phyloP scores from a whole-genome alignment of 2,329 filamentous ascomycete genomes.

The Alternaria angustiovoidea region DNA sequence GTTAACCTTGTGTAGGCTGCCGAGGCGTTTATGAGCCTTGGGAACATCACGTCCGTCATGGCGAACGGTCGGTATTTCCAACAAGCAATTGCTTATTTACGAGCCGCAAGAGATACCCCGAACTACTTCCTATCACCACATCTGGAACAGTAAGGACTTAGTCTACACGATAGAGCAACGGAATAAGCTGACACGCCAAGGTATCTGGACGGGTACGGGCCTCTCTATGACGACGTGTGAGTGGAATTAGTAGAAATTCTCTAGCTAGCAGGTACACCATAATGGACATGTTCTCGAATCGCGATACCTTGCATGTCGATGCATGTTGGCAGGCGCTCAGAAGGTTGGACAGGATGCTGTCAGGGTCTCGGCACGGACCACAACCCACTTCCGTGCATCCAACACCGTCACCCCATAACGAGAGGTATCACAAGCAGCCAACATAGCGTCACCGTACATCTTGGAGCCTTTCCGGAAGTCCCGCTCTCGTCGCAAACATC shows the following conservation, averaged over 20 bases:
- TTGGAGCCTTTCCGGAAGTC: not conserved
- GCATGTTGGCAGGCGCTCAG: not conserved
- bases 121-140: conserved; percentile 56
- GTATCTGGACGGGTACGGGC: conserved; percentile 57
- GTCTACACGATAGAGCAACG: not conserved
- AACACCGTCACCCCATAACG: conserved; percentile 2
- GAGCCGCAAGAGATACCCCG: conserved; percentile 52
- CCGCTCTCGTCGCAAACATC: not conserved
- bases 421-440: conserved; percentile 1
- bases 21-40: conserved; percentile 62
- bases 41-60: conserved; percentile 58
- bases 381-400: conserved; percentile 3
- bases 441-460: not conserved
- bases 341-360: not conserved
- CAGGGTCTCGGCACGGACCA: conserved; percentile 8
- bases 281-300: not conserved
- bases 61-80: conserved; percentile 56
- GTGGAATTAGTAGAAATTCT: too few species aligned
- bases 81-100: conserved; percentile 57
- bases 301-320: not conserved
- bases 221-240: conserved; percentile 19
- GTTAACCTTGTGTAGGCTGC: conserved; percentile 46
- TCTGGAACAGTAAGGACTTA: conserved; percentile 55
- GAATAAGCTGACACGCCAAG: conserved; percentile 31
- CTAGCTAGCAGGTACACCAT: not conserved